Evolutionary conservation across 1,284 basidiomycete genomes (phyloP), one percentile per base, ranked within the genome.

Genomic region (Ganoderma sinense): DNA sequence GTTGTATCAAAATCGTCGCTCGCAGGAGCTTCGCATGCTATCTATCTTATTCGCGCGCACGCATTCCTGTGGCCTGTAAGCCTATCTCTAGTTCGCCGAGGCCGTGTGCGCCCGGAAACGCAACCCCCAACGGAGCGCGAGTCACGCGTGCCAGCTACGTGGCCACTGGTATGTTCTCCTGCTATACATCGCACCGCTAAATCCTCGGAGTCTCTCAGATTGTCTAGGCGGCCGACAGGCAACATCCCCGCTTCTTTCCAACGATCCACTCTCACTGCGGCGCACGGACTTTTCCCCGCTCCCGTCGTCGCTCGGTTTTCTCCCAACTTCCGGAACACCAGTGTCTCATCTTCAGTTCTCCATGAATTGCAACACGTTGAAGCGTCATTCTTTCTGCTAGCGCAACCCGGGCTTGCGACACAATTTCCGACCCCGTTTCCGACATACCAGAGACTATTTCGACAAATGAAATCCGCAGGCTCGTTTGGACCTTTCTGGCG

Each of bases 1-100:
- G 73, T 74, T 74, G 73, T 74, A 74, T 69, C 67, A 74, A 74
- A 72, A 71, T 63, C 8, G 39, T 26, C 43, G 70, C 73, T 74
- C 73, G 55, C 59, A 68, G 67, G 69, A 64, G 73, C 69, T 62
- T 71, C 66, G 69, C 70, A 72, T 72, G 66, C 69, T 70, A 73
- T 66, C 63, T 72, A 72, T 74, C 63, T 71, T 72, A 74, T 74
- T 69, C 36, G 23, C 59, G 39, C 59, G 23, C 20, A 61, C 59
- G 26, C 36, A 36, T 36, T 36, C 36, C 36, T 36, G 36, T 14
- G n/a, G 8, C 13, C 39, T 40, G 23, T 18, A 14, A 16, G 23
- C 8, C 16, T 14, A 8, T 18, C 20, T n/a, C 33, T 18, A 2
- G 33, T 39, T 33, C 20, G 56, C 8, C 23, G 39, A 16, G 5